Evolutionary conservation across 176 grass and related monocot genomes (phyloP).

Genomic region (Musa troglodytarum): DNA sequence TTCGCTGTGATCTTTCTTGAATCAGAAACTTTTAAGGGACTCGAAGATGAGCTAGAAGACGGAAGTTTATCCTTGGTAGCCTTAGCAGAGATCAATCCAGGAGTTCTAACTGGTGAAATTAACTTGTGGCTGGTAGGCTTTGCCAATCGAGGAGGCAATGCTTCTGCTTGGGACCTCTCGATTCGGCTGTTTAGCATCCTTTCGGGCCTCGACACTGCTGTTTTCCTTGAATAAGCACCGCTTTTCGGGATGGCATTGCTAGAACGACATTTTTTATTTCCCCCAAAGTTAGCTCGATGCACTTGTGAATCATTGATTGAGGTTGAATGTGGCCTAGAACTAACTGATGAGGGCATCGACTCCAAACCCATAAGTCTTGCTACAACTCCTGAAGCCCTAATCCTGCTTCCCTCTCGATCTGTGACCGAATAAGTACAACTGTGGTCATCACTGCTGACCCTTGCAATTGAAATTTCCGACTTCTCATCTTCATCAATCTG

Average conservation of each 20-base stretch:
- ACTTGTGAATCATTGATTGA: conserved; percentile 18
- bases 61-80: conserved; percentile 28
- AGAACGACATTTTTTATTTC: conserved; percentile 17
- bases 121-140: conserved; percentile 56
- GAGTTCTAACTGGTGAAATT: conserved; percentile 47
- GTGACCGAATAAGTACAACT: conserved; percentile 58
- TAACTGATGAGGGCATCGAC: conserved; percentile 49
- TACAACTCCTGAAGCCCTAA: conserved; percentile 54
- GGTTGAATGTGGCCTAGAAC: conserved; percentile 31
- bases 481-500: conserved; percentile 61
- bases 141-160: conserved; percentile 42
- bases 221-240: conserved; percentile 4
- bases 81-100: conserved; percentile 37
- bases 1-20: conserved; percentile 29
- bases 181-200: conserved; percentile 77
- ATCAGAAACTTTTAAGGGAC: conserved; percentile 34
- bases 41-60: conserved; percentile 27
- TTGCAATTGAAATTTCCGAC: conserved; percentile 30
- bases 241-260: conserved; percentile 6
- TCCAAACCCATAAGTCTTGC: conserved; percentile 93
- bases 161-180: conserved; percentile 73
- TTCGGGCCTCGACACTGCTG: conserved; percentile 26
- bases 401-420: conserved; percentile 45
- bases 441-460: conserved; percentile 46
- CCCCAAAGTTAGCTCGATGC: conserved; percentile 17